These are phyloP conservation scores for Hypholoma fasciculare DNA, from an alignment of 768 basidiomycete genomes.

Conservation along the genomic window DNA sequence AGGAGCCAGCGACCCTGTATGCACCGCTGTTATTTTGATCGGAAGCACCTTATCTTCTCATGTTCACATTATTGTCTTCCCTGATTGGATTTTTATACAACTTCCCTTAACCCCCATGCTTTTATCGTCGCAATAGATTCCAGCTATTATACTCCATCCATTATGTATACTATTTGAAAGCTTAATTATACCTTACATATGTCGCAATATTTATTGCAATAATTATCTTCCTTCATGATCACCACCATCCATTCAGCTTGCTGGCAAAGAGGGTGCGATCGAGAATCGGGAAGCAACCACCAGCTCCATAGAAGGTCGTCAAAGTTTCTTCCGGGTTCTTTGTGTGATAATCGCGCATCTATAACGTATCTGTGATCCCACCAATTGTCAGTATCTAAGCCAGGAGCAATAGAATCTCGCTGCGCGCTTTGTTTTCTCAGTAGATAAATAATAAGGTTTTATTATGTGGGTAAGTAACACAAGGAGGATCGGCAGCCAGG, in stretches of 20 bases:
- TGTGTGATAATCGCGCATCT: conserved; percentile 4
- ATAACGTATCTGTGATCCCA: neutral
- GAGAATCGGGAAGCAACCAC: neutral
- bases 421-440: neutral
- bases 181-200: neutral
- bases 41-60: conserved; percentile 22
- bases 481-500: conserved; percentile 21
- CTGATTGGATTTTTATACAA: conserved; percentile 12
- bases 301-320: neutral
- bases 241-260: neutral
- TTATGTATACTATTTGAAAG: neutral
- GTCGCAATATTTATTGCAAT: neutral
- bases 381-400: neutral
- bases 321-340: conserved; percentile 2
- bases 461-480: conserved; percentile 9
- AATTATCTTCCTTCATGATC: neutral
- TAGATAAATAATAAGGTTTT: neutral
- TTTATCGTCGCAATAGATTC: conserved; percentile 3
- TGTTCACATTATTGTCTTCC: conserved; percentile 26
- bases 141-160: neutral
- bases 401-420: neutral
- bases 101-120: conserved; percentile 1
- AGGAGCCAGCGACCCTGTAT: neutral
- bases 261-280: neutral
- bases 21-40: conserved; percentile 32